Conservation (phyloP, 2,329 filamentous ascomycete species). For the Xylariaceae sp. region DNA sequence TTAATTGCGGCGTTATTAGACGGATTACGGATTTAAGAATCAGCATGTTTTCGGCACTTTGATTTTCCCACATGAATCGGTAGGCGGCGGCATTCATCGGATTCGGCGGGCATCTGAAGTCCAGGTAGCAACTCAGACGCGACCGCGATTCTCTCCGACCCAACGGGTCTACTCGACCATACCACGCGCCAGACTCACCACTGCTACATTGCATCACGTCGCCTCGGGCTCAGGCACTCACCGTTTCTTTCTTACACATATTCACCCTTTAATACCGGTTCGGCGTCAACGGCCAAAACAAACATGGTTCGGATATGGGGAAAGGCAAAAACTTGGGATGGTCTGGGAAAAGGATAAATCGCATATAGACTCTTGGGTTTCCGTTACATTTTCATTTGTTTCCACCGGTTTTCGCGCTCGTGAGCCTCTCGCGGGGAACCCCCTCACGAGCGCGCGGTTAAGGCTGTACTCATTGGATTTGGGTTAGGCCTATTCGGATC, state of each 20-base stretch:
- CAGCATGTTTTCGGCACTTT: slow-evolving; percentile 1
- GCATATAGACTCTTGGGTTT: slow-evolving; percentile 35
- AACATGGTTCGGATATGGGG: slow-evolving; percentile 23
- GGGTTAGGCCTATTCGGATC: slow-evolving; percentile 24
- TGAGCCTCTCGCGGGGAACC: slow-evolving; percentile 26
- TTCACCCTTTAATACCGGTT: slow-evolving; percentile 26
- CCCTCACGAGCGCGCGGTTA: slow-evolving; percentile 19
- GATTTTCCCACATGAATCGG: not conserved
- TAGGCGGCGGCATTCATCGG: not conserved
- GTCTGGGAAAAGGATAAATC: slow-evolving; percentile 32
- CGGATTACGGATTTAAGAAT: slow-evolving; percentile 10
- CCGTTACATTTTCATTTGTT: slow-evolving; percentile 27
- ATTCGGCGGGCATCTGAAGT: not conserved
- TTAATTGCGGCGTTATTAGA: slow-evolving; percentile 28
- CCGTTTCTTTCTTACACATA: slow-evolving; percentile 2
- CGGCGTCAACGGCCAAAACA: slow-evolving; percentile 24
- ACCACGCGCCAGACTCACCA: not conserved
- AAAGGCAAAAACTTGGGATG: slow-evolving; percentile 30
- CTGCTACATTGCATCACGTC: not conserved
- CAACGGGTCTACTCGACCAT: not conserved
- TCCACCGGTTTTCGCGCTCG: slow-evolving; percentile 18
- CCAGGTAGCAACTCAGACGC: not conserved
- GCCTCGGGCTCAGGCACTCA: not conserved
- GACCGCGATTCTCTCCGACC: not conserved
- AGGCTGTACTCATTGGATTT: slow-evolving; percentile 31